Percentiles rank a stretch among this genome's conserved stretches.
Conservation (phyloP, 2,329 filamentous ascomycete species). For the Alternaria incomplexa region DNA sequence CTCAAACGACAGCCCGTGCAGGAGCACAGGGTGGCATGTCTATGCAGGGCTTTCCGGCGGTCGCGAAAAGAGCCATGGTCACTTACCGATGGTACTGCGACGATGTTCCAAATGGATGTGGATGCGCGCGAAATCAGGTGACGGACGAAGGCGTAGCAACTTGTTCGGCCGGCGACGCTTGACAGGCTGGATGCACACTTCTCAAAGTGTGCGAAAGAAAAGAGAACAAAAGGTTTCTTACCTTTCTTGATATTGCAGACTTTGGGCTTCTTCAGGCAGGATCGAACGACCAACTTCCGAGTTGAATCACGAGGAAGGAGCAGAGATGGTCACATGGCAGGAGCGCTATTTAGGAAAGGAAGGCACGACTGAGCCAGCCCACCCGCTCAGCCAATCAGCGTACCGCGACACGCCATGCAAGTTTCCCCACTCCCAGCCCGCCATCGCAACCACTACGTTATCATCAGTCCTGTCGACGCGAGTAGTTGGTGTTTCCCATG, state of each 20-base stretch:
- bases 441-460: conserved; percentile 9
- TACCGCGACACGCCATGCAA: conserved; percentile 8
- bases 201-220: background rate
- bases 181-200: background rate
- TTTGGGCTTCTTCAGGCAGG: background rate
- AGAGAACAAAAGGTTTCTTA: conserved; percentile 3
- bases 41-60: background rate
- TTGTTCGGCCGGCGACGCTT: background rate
- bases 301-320: conserved; percentile 16
- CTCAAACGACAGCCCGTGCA: conserved; percentile 7
- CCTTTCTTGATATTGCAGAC: conserved; percentile 3
- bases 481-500: background rate
- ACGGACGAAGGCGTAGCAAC: background rate
- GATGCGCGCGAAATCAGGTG: conserved; percentile 6
- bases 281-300: background rate
- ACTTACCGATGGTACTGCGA: conserved; percentile 2
- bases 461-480: background rate
- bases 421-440: conserved; percentile 14
- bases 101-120: conserved; percentile 3
- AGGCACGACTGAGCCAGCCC: background rate
- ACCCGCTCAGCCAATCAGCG: conserved; percentile 12
- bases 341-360: conserved; percentile 2
- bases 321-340: conserved; percentile 11
- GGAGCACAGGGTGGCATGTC: background rate
- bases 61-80: background rate